Conservation (phyloP, 140 eudicot species). For the Bidens hawaiensis region DNA sequence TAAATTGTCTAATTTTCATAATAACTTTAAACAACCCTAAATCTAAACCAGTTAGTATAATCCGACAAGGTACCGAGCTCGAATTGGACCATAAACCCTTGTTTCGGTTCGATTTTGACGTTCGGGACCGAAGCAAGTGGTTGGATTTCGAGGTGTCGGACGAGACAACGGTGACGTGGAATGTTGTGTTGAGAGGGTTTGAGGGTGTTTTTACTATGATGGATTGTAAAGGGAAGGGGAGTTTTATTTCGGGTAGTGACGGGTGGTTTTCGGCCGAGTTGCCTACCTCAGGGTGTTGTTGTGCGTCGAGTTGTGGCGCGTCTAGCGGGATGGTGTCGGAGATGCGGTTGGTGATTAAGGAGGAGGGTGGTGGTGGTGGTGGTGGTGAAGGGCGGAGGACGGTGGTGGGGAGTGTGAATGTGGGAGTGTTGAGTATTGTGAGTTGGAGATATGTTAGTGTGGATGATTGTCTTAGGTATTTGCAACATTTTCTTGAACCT, state of each 20-base stretch:
- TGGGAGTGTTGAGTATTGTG: conserved; percentile 81
- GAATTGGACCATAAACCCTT: conserved; percentile 20
- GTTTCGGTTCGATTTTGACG: conserved; percentile 55
- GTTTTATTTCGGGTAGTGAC: conserved; percentile 43
- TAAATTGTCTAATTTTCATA: conserved; percentile 37
- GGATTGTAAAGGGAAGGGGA: conserved; percentile 63
- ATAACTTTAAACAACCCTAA: conserved; percentile 31
- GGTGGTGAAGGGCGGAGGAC: conserved; percentile 24
- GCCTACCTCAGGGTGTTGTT: conserved; percentile 71
- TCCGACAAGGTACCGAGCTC: conserved; percentile 30
- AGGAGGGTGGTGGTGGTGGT: not conserved
- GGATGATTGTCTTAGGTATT: conserved; percentile 68
- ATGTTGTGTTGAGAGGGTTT: conserved; percentile 48
- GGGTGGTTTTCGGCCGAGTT: conserved; percentile 82
- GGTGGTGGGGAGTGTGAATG: conserved; percentile 58
- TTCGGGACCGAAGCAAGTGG: conserved; percentile 10
- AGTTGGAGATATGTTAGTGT: conserved; percentile 43
- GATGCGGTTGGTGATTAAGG: conserved; percentile 46
- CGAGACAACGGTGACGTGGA: conserved; percentile 50
- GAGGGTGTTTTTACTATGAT: conserved; percentile 61
- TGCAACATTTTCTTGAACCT: conserved; percentile 75
- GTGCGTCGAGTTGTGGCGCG: conserved; percentile 28
- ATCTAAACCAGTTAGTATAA: conserved; percentile 18
- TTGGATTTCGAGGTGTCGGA: conserved; percentile 32
- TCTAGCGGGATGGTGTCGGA: conserved; percentile 74